These are phyloP conservation scores for Melampsora americana DNA, from an alignment of 1,284 basidiomycete species.

Conservation along the genomic window DNA sequence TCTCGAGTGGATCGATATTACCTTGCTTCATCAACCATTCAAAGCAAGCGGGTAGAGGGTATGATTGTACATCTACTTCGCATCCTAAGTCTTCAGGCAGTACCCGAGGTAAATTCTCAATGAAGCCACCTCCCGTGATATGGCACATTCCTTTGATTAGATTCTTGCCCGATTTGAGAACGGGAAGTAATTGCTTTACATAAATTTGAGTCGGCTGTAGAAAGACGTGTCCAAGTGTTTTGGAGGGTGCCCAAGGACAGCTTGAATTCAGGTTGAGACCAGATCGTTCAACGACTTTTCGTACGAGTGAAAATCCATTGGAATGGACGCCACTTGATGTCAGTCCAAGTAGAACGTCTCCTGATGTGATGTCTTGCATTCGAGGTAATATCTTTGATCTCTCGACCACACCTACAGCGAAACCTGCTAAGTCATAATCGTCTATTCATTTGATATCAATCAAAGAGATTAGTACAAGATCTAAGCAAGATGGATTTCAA, in stretches of 20 bases:
- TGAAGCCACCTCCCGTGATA: slow-evolving; percentile 97
- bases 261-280: slow-evolving; percentile 69
- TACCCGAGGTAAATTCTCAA: slow-evolving; percentile 91
- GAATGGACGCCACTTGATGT: slow-evolving; percentile 92
- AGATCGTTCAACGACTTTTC: slow-evolving; percentile 74
- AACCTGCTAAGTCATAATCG: slow-evolving; percentile 97
- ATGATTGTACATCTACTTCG: slow-evolving; percentile 72
- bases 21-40: slow-evolving; percentile 78
- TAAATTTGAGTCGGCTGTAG: slow-evolving; percentile 89
- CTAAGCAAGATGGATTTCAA: slow-evolving; percentile 63
- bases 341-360: slow-evolving; percentile 86
- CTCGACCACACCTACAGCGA: slow-evolving; percentile 95
- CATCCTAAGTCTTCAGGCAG: slow-evolving; percentile 77
- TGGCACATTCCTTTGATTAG: slow-evolving; percentile 91
- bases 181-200: slow-evolving; percentile 77
- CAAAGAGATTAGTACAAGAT: not conserved
- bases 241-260: slow-evolving; percentile 68
- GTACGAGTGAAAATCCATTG: slow-evolving; percentile 94
- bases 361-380: slow-evolving; percentile 65
- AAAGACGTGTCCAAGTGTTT: slow-evolving; percentile 72
- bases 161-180: slow-evolving; percentile 61
- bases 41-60: slow-evolving; percentile 82
- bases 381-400: slow-evolving; percentile 72
- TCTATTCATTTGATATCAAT: slow-evolving; percentile 58
- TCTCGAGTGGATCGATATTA: slow-evolving; percentile 75